phyloP scores from a whole-genome alignment of 2,329 filamentous ascomycete species.

The Colletotrichum echinochloae region DNA sequence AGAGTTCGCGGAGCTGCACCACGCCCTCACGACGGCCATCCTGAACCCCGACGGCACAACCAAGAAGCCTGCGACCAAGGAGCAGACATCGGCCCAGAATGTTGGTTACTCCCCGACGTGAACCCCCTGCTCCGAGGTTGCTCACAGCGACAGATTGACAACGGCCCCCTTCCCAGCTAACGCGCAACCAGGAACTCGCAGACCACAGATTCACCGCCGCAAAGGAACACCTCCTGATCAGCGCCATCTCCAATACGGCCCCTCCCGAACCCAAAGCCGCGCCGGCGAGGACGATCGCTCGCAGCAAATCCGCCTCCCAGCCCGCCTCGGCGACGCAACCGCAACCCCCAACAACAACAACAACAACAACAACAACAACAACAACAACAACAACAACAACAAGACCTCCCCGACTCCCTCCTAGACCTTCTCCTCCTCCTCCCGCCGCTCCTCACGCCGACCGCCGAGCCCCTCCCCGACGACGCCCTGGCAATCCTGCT shows the following conservation, averaged over 20 bases:
- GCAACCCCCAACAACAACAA: conserved; percentile 30
- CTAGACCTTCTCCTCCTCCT: conserved; percentile 68
- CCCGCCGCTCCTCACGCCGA: conserved; percentile 58
- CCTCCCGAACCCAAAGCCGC: conserved; percentile 45
- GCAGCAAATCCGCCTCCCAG: conserved; percentile 45
- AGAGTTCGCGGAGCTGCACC: conserved; percentile 70
- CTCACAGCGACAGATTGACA: too few species aligned
- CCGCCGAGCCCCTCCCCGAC: conserved; percentile 51
- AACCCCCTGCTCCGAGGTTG: too few species aligned
- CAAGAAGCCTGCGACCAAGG: conserved; percentile 61
- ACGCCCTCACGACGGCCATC: conserved; percentile 63
- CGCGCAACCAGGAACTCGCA: conserved; percentile 58
- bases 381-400: conserved; percentile 24
- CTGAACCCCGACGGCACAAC: conserved; percentile 70
- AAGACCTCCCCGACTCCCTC: conserved; percentile 59
- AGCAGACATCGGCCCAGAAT: conserved; percentile 62
- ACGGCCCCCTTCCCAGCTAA: background rate
- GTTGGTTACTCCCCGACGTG: too few species aligned
- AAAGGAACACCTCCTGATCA: conserved; percentile 63
- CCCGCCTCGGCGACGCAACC: conserved; percentile 42
- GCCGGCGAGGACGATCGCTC: conserved; percentile 45
- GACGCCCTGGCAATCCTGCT: conserved; percentile 59
- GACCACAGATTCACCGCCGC: conserved; percentile 60
- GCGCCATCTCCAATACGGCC: conserved; percentile 61
- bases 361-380: conserved; percentile 22